Conservation (phyloP, 2,329 filamentous ascomycete genomes). For the Alternaria gaisen region DNA sequence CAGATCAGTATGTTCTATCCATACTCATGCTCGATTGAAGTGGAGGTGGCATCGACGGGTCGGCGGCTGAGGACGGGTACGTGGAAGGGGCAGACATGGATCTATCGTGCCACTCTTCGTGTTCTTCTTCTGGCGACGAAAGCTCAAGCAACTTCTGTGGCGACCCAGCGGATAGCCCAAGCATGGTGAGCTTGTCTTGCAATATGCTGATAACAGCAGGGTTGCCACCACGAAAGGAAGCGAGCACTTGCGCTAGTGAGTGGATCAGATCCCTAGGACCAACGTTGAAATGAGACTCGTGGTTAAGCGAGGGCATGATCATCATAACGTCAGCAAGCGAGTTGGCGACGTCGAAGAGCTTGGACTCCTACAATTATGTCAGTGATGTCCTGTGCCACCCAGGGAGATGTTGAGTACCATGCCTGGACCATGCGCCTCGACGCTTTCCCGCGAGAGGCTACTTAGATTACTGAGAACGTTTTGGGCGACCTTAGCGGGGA, state of each 20-base stretch:
- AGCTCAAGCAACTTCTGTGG: conserved; percentile 43
- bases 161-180: conserved; percentile 40
- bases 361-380: conserved; percentile 38
- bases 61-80: conserved; percentile 16
- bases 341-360: conserved; percentile 48
- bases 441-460: conserved; percentile 41
- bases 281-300: conserved; percentile 41
- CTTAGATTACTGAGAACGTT: conserved; percentile 43
- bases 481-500: conserved; percentile 47
- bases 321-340: conserved; percentile 51
- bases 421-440: conserved; percentile 49
- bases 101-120: conserved; percentile 35
- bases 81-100: conserved; percentile 30
- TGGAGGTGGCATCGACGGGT: conserved; percentile 20
- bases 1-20: conserved; percentile 13
- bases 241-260: conserved; percentile 41
- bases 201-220: conserved; percentile 46
- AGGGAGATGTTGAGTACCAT: conserved; percentile 36
- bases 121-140: conserved; percentile 45
- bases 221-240: conserved; percentile 45
- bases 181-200: conserved; percentile 41
- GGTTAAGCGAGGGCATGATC: conserved; percentile 45
- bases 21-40: conserved; percentile 29
- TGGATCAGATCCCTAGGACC: conserved; percentile 48
- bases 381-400: background rate